Base-by-base conservation (phyloP, 768 basidiomycete genomes). In the Suillus brevipes region DNA sequence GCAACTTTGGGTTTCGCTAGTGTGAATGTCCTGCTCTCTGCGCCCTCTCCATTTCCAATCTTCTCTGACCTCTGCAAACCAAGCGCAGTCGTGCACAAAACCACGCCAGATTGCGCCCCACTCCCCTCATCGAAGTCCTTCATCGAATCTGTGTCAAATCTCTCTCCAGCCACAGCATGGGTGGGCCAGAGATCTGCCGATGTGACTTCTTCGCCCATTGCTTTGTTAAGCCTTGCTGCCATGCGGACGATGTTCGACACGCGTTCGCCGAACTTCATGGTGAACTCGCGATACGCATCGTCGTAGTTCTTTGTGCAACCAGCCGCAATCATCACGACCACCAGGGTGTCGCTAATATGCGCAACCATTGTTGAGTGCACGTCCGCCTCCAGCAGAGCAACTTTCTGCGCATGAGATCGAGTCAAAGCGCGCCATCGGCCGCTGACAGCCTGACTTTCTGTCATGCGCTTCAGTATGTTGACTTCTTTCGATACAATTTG, bases 401-500 rank as follows among this genome's bases (percentile, higher is more conserved):
- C 69, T 50, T 71, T 71, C 52, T 80, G 72, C 23, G 82, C 78
- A 61, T 86, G 83, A 34, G 76, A 74, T 59, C 82, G 78, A 34
- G 86, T 87, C 67, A 87, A 66, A 31, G 85, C 81, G 64, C 86
- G 80, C 86, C 86, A 87, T 34, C 82, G 78, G 58, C 85, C 86
- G 18, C 85, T 81, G 36, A 84, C 79, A 1, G 81, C 78, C 71
- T 85, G 85, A 34, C 79, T 77, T 69, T 87, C 85, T 84, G 61
- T 7, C n/a, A 52, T 23, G 40, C 13, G 12, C 18, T 45, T 42
- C 56, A 47, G 47, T 37, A 43, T 16, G 8, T 47, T 49, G 20
- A 59, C 38, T 13, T 52, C 6, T 64, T 57, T 16, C 43, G 60
- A 55, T 49, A 53, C 61, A 8, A 63, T 61, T 37, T 3, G 60